Percentiles rank a stretch among this genome's conserved stretches.
Evolutionary conservation across 371 early-diverging fungal genomes (phyloP).

Genomic region (Capniomyces stellatus): DNA sequence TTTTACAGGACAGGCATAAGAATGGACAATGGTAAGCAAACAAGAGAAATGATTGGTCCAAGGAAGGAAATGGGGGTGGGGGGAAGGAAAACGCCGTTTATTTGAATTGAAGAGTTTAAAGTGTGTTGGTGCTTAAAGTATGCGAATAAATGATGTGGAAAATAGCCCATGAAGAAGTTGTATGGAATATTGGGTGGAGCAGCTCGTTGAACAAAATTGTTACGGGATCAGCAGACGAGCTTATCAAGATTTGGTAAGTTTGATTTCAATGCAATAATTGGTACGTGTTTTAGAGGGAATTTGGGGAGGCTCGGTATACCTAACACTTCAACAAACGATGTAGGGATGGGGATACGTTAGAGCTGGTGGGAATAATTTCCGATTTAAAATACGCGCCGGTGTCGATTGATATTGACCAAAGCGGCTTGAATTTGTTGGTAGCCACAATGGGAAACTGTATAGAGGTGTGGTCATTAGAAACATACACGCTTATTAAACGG

Average conservation of each 20-base stretch:
- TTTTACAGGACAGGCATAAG: too few species aligned
- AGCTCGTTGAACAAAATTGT: background rate
- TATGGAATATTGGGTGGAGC: background rate
- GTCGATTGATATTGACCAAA: background rate
- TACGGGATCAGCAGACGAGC: background rate
- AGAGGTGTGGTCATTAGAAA: background rate
- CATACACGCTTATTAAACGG: background rate
- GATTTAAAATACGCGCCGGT: background rate
- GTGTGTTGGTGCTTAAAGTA: too few species aligned
- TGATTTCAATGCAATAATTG: too few species aligned
- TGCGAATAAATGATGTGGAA: too few species aligned
- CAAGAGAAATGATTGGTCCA: too few species aligned
- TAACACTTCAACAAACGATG: too few species aligned
- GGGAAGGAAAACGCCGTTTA: too few species aligned
- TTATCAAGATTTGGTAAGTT: background rate
- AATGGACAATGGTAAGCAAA: too few species aligned
- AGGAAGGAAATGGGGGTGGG: too few species aligned
- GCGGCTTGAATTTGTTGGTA: background rate
- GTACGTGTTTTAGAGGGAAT: too few species aligned
- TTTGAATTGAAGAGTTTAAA: too few species aligned
- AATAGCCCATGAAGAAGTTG: background rate
- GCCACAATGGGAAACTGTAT: background rate
- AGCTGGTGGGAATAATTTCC: background rate
- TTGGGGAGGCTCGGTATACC: too few species aligned
- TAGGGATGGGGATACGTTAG: background rate